Conservation (phyloP, 176 grass and related monocot species). For the Oryza australiensis region DNA sequence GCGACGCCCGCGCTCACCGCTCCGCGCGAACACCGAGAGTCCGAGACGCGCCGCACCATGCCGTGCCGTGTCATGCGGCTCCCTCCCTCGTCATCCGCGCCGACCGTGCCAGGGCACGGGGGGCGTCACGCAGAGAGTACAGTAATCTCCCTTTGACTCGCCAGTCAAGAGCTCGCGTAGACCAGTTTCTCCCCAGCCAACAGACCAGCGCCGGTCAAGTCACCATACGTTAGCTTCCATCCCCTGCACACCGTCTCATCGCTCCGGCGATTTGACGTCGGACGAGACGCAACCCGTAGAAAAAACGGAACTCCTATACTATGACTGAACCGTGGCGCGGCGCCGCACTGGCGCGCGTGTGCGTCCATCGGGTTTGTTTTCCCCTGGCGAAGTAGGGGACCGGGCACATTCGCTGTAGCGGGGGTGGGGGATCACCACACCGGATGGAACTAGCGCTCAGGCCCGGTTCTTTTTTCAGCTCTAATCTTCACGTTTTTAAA, state of each 20-base stretch:
- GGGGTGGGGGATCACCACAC: no score
- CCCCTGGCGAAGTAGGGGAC: no score
- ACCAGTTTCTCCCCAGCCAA: not conserved
- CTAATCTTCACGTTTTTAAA: no score
- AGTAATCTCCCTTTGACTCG: constrained; percentile 32
- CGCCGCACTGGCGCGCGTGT: not conserved
- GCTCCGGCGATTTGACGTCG: not conserved
- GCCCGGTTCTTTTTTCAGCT: no score
- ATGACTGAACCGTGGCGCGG: not conserved
- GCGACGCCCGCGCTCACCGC: not conserved
- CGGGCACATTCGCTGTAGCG: no score
- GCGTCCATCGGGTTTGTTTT: not conserved
- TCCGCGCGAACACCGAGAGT: not conserved
- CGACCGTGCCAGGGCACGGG: constrained; percentile 19
- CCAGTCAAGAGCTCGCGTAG: constrained; percentile 7
- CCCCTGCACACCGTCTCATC: not conserved
- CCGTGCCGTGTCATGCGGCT: not conserved
- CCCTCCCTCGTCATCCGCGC: constrained; percentile 41
- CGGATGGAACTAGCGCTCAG: no score
- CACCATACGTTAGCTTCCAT: not conserved
- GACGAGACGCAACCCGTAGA: not conserved
- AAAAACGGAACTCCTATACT: not conserved
- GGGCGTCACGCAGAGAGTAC: constrained; percentile 11
- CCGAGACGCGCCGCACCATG: not conserved
- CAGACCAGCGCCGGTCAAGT: not conserved